Base-by-base conservation (phyloP, 2,329 filamentous ascomycete genomes). In the Aspergillaceae sp. region DNA sequence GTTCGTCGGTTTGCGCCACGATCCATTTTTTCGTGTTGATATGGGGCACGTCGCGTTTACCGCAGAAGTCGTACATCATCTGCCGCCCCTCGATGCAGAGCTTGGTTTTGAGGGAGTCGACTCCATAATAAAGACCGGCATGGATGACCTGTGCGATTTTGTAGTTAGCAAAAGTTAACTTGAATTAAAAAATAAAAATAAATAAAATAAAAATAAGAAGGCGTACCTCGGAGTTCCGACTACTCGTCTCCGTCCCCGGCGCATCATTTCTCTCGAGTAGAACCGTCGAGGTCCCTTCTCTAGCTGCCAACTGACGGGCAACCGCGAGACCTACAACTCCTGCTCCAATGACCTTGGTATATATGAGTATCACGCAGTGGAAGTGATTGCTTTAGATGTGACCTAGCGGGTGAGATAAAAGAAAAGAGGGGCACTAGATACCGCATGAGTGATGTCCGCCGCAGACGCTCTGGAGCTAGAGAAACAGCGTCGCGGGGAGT, bases 1-100 rank as follows among this genome's bases (percentile, higher is more conserved):
- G 87, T 41, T 69, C 70, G 1, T 75, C 74, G 44, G 82, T 84
- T 71, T 97, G 92, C 1, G 91, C 91, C 1, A 97, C 86, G 58
- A 97, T 86, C 90, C 91, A 96, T 72, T 96, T 97, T 49, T 89
- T 89, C 27, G 82, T 86, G 62, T 84, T 84, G 45, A 75, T 75
- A 68, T 92, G 78, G 0, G 80, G 80, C 43, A 98, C 84, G 47
- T 68, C 66, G 57, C 86, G 73, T 47, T 70, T 70, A 4, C 71
- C 67, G 71, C 91, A 96, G 37, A 94, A 79, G 3, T 74, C 75
- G 68, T 98, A 98, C 48, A 97, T 74, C 63, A 88, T 74, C 30
- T 83, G 63, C 56, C 83, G 83, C 49, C 92, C 92, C 30, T 74
- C 72, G 52, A 96, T 74, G 69, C 92, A 98, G 8, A 98, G 79